Conservation (phyloP, 257 asterid species). For the Scutellaria galericulata region DNA sequence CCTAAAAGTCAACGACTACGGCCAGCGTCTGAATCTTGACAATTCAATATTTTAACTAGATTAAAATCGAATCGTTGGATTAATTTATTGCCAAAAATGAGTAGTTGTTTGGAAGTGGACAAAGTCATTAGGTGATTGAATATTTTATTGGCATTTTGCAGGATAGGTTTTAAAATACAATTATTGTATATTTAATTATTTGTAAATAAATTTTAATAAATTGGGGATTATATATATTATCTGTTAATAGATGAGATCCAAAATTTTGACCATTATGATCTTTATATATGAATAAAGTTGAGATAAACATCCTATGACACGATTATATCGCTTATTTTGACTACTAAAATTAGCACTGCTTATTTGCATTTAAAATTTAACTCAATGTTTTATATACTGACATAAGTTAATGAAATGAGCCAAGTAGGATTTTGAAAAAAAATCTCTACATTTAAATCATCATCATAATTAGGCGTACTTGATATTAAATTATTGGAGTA, state of each 20-base stretch:
- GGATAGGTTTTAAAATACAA: neutral
- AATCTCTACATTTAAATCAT: neutral
- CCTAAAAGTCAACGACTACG: constrained; percentile 41
- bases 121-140: constrained; percentile 29
- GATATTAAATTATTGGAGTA: neutral
- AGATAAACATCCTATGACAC: constrained; percentile 19
- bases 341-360: neutral
- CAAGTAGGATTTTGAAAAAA: constrained; percentile 8
- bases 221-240: constrained; percentile 7
- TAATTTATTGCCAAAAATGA: constrained; percentile 23
- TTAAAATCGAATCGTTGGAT: constrained; percentile 21
- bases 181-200: neutral
- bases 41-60: constrained; percentile 22
- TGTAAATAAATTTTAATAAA: neutral
- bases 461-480: constrained; percentile 2
- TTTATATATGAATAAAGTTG: constrained; percentile 21
- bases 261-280: constrained; percentile 10
- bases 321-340: neutral
- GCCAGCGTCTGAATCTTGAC: constrained; percentile 28
- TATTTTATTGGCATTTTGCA: constrained; percentile 27
- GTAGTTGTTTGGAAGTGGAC: constrained; percentile 35
- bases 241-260: neutral
- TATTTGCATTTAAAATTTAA: neutral
- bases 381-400: neutral
- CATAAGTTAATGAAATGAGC: neutral